Conservation (phyloP, 495 filamentous ascomycete genomes). For the Neurospora sp. region DNA sequence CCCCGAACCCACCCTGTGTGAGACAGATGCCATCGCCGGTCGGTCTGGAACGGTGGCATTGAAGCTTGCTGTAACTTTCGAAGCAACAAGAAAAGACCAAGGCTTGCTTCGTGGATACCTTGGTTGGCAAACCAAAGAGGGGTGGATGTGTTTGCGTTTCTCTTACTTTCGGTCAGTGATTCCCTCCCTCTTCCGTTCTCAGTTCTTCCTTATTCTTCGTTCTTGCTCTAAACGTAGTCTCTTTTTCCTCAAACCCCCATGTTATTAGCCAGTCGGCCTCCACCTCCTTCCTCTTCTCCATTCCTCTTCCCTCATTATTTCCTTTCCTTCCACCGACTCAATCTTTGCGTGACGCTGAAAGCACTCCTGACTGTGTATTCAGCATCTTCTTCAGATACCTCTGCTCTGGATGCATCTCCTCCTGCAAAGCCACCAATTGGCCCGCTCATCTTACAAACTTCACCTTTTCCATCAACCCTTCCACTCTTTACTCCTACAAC, state of each 20-base stretch:
- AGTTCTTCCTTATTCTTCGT: background rate
- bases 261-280: background rate
- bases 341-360: background rate
- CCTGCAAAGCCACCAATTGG: background rate
- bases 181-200: background rate
- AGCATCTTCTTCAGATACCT: background rate
- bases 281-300: background rate
- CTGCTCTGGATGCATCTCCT: background rate
- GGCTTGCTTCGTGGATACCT: too few species aligned
- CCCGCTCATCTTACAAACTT: background rate
- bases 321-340: background rate
- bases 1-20: background rate
- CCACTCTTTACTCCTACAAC: background rate
- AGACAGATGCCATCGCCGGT: background rate
- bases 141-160: background rate
- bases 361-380: background rate
- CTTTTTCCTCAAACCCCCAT: background rate
- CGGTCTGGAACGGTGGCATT: background rate
- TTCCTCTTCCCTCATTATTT: background rate
- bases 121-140: background rate
- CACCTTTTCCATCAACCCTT: background rate
- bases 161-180: background rate
- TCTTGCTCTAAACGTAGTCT: background rate
- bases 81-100: background rate
- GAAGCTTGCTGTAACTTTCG: background rate